Base-by-base conservation (phyloP, 2,329 filamentous ascomycete genomes). In the Fusarium virguliforme region DNA sequence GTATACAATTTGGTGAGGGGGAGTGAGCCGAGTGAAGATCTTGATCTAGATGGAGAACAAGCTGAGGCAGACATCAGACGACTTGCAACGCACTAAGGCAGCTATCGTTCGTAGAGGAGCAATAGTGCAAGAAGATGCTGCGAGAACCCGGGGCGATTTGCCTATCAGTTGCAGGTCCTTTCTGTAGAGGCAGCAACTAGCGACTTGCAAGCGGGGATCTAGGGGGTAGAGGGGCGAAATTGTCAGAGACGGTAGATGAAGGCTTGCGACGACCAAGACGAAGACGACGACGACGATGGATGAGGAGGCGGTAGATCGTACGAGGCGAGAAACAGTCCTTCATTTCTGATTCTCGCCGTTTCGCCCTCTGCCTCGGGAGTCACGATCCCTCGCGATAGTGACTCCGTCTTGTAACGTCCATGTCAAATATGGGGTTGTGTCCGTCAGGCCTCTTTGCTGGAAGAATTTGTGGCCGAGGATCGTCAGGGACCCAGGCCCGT, bases 401-500 rank as follows among this genome's bases (percentile, higher is more conserved):
- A 60, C 8, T 41, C 48, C 24, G 43, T 43, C 10, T 24, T 22
- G 41, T 38, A 37, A 43, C 30, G 41, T 48, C 37, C 22, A 24
- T 10, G 37, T 10, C 46, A 40, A 46, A 13, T 46, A 8, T 54
- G 50, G 58, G 15, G 28, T 40, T 40, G 66, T 57, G 40, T 57
- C 46, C 30, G 46, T 28, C 46, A 50, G 46, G 46, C 28, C 5
- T 53, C 26, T 68, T 62, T 50, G 62, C 57, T 64, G 67, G 68
- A 60, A 67, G 54, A 66, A 62, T 62, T 65, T 64, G 60, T 22
- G 30, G 34, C 62, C 68, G 53, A 62, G 62, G 73, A 75, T 75
- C 73, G 69, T 65, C 73, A 75, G 73, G 73, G 73, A 73, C 71
- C 65, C 59, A 50, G 60, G 65, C 6, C 26, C 56, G 30, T 56